Evolutionary conservation across 176 grass and related monocot species (phyloP), one percentile per base, ranked within the genome.

Genomic region (Calamus simplicifolius): DNA sequence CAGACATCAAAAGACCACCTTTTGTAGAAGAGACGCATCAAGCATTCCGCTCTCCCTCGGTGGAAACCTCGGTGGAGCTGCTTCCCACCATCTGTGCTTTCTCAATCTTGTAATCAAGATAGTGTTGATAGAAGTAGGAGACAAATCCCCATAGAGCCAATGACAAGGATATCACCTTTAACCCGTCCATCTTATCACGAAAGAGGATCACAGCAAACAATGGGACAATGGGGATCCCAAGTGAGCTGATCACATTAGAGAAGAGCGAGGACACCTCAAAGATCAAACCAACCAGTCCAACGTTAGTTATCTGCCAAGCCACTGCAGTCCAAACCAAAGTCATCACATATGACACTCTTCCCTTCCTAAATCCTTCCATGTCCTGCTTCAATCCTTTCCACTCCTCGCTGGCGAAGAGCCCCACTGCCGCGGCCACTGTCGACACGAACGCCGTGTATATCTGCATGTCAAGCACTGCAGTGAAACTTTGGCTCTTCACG

Each of bases 241-340:
- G 31, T 0, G 81, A 83, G 73, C 79, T 70, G 71, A 97, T 87
- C 48, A 82, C 81, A 77, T 97, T 97, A 52, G 87, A 81, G 74
- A 97, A 97, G n/a, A 97, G 61, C 17, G 87, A 88, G 13, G 92
- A 97, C 48, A 85, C 81, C 55, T 66, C 2, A 1, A 79, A 85
- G 38, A 97, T 50, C 23, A 97, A 77, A 3, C 84, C 81, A 58
- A 88, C 53, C n/a, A 85, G 28, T 31, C 92, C 87, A 64, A 91
- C 72, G 0, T 74, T 77, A 52, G 75, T 50, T 2, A 88, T 64
- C 79, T 91, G 92, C 83, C 81, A 87, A 16, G 71, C 64, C 48
- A 83, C 52, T 31, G 83, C 83, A 25, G 81, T 80, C 75, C 84
- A 69, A 27, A 70, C 69, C 51, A 88, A 70, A 19, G 87, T 91